Evolutionary conservation across 768 basidiomycete genomes (phyloP), one percentile per base, ranked within the genome.

Genomic region (Pleurotus pulmonarius): DNA sequence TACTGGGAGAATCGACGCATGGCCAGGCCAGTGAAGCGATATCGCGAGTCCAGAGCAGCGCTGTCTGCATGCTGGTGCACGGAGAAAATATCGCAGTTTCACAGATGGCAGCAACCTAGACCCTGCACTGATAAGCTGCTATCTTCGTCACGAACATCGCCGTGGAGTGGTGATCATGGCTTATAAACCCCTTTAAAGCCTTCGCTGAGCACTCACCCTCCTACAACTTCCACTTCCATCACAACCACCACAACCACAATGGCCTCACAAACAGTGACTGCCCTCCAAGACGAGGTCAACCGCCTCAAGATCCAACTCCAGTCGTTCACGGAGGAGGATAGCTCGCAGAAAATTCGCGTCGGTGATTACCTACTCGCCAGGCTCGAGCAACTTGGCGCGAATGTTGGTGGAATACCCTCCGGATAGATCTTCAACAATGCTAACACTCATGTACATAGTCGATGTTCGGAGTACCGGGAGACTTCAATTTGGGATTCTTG

Each of bases 401-500:
- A 75, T 56, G 88, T 85, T 67, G 18, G 76, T 59, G n/a, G 29
- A 34, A 34, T 34, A 34, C 29, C 29, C 3, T 34, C 29, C 11
- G 29, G 29, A 34, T 34, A 34, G 8, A 34, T 34, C 3, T 9
- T 4, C 29, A 34, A 6, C 3, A 16, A 12, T 51, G 5, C 45
- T 20, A 9, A 12, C n/a, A 24, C 24, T 57, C 24, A 16, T 29
- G n/a, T 46, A 40, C 58, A 8, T 57, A 93, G 90, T 79, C 82
- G 46, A 80, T 93, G 74, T 93, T 94, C 56, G 92, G 91, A 13
- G 80, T 93, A 0, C 92, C 92, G 0, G 92, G 92, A n/a, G 90
- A 93, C 68, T 92, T 91, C 61, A 92, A 92, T 66, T 80, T 92
- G 45, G 87, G 69, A 45, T 51, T 56, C 41, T 16, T 26, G 12